Evolutionary conservation across 1,139 yeast genomes (phyloP), one percentile per base, ranked within the genome.

Genomic region (Yamadazyma conglobata): DNA sequence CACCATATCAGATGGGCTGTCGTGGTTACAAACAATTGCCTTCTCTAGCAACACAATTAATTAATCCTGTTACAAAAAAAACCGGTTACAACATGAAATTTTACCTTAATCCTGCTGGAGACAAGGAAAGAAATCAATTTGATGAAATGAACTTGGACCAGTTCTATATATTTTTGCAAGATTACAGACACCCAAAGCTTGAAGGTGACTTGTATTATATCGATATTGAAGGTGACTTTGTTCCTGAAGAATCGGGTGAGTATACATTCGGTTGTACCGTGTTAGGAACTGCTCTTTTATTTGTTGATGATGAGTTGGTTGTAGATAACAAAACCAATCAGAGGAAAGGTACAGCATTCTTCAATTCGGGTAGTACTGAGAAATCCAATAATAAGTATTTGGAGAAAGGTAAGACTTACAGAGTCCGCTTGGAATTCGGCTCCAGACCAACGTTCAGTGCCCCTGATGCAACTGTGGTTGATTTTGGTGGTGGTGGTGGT

Each of bases 301-400:
- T 56, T 43, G 52, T 77, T 31, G 67, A 77, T 43, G 79, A 53
- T 33, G 44, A 71, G 47, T 52, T 74, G 32, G 60, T 77, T 12
- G 75, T 76, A 34, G 81, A 77, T 46, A 76, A 77, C 54, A 70
- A 68, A 44, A 70, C 73, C 16, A 48, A 60, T 21, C 83, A 77
- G 54, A 55, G 43, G 12, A 52, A 49, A 18, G 83, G 82, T 21
- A 50, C 56, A 11, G 57, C 67, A 3, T 73, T 73, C 50, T 55
- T 56, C 43, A 70, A 72, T 14, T 32, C 41, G 23, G 79, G 79
- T 31, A 66, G 79, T 19, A 47, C 61, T 16, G 80, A 76, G 46
- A 74, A 60, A 38, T 58, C 49, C n/a, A 68, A 66, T n/a, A 33
- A 43, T 3, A 48, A 64, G 12, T 24, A 46, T 5, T 53, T 77